Conservation (phyloP, 1,139 yeast species). For the Kurtzmaniella natalensis region DNA sequence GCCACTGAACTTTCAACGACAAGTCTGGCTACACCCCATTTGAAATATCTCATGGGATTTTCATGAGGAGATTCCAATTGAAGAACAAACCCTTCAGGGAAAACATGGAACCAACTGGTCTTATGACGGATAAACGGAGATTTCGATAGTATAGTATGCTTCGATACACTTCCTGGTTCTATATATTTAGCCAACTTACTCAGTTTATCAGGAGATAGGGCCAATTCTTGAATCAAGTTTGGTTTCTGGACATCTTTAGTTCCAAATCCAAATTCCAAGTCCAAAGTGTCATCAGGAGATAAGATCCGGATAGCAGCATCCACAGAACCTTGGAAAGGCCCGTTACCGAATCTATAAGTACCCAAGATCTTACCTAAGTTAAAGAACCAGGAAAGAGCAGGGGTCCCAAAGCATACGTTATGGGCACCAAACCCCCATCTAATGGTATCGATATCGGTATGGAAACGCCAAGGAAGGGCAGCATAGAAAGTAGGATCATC, state of each 20-base stretch:
- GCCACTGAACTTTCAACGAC: constrained; percentile 77
- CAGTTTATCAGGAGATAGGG: constrained; percentile 7
- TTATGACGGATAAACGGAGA: constrained; percentile 50
- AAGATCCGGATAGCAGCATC: constrained; percentile 88
- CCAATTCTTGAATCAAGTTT: constrained; percentile 28
- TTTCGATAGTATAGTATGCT: constrained; percentile 33
- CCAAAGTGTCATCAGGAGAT: constrained; percentile 72
- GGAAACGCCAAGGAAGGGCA: constrained; percentile 69
- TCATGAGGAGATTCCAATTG: constrained; percentile 76
- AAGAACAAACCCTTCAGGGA: constrained; percentile 92
- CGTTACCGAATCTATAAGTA: constrained; percentile 83
- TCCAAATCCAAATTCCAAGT: constrained; percentile 43
- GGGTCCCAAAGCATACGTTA: constrained; percentile 75
- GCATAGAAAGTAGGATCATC: constrained; percentile 95
- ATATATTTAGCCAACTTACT: constrained; percentile 7
- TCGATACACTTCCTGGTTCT: constrained; percentile 27
- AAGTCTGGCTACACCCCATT: constrained; percentile 90
- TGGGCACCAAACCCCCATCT: constrained; percentile 96
- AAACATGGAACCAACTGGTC: constrained; percentile 90
- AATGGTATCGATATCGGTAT: constrained; percentile 58
- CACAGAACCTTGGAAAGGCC: constrained; percentile 86
- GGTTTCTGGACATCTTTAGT: constrained; percentile 26
- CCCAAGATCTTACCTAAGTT: constrained; percentile 84
- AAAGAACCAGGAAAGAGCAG: constrained; percentile 57
- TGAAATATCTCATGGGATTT: constrained; percentile 88